Base-by-base conservation (phyloP, 2,329 filamentous ascomycete species). In the Clonostachys byssicola region DNA sequence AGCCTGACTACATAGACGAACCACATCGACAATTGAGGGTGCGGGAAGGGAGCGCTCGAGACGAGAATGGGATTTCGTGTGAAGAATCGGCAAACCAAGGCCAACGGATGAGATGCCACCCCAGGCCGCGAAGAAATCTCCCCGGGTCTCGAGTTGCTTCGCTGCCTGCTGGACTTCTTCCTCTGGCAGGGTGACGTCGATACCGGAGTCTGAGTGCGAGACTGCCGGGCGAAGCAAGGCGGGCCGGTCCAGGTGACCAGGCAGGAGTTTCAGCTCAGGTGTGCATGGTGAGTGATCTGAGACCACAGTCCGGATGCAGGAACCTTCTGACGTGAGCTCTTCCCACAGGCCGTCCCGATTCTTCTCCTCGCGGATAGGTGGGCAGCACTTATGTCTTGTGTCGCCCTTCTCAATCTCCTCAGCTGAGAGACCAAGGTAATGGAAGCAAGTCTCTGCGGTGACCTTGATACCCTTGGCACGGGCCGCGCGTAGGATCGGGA, bases 211-310 rank as follows among this genome's bases (percentile, higher is more conserved):
- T 34, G 68, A 66, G 60, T 78, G 75, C 44, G 60, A 65, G 49
- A 79, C 71, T 30, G 23, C 23, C 9, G 23, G 23, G 23, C 23
- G 23, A 10, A 30, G 23, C 23, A 30, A 30, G 36, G 57, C 50
- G 4, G 70, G 54, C 39, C 55, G 59, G 40, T 63, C 63, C 12
- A 94, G 75, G 54, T 86, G 79, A 1, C 76, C 66, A 0, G 92
- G 92, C 0, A 96, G 80, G 16, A 95, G 80, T 68, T 99, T 99
- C 46, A 99, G 78, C 61, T 96, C 85, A 0, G 94, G 92, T 5
- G 94, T 97, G 74, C 94, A 97, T 6, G 94, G 94, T 6, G 89
- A 95, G 73, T 99, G 94, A 62, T 97, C 94, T 0, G 88, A 95
- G 3, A 99, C 94, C 33, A 99, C 80, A 1, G 94, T 97, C 60